Base-by-base conservation (phyloP, 2,329 filamentous ascomycete genomes). In the Stagonosporopsis tanaceti region DNA sequence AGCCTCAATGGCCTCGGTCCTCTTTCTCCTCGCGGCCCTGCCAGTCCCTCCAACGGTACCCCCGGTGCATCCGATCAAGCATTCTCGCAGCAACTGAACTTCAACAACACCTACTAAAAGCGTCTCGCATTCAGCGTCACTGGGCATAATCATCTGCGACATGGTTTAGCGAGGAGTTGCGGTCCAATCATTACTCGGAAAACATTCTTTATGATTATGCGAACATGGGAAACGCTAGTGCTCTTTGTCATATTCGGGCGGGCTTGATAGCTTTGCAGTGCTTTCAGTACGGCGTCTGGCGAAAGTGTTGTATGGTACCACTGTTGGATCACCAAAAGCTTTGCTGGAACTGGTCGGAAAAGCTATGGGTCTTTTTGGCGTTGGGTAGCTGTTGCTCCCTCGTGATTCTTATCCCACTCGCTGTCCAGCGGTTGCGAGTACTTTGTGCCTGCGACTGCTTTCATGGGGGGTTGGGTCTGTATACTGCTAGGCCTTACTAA, bases 201-300 rank as follows among this genome's bases (percentile, higher is more conserved):
- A 53, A 55, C 50, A 57, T 57, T 50, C 47, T 57, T 53, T 46
- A 48, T 46, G 54, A 53, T 44, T 41, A 57, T 50, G 48, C 44
- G 50, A 53, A 57, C 40, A 53, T 39, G 50, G 50, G 48, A 44
- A 57, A 57, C 45, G 54, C 44, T 28, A 32, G 48, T 46, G 30
- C 44, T 50, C 39, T 44, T 57, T 50, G 25, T 53, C 32, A 30
- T 40, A 44, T 45, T 50, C 44, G 48, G 52, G 54, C 55, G 53
- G 53, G 50, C 58, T 64, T 61, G 47, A 45, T 54, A 50, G 59
- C 57, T 61, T 57, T 61, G 67, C 69, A 72, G 66, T 67, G 64
- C 62, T 51, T 62, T 68, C 70, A 70, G 66, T 68, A 65, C 60
- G 70, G 70, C 66, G 70, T 70, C 66, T 68, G 70, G 70, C 66